Evolutionary conservation across 2,329 filamentous ascomycete species (phyloP).

Genomic region (Arthrobotrys pseudoclavata): DNA sequence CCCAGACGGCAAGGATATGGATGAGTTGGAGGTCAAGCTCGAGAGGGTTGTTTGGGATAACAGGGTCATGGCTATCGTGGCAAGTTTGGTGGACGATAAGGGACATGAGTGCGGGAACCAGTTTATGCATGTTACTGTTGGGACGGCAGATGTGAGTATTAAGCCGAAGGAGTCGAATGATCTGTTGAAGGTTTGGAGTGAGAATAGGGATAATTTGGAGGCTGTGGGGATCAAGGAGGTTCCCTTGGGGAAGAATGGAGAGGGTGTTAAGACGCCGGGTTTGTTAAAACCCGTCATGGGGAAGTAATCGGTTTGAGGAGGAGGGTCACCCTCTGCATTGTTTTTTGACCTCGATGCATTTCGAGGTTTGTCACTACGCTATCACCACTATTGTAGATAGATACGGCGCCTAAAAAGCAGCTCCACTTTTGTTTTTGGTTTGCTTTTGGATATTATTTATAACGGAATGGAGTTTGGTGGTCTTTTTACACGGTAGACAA

Average conservation of each 20-base stretch:
- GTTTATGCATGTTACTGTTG: constrained; percentile 89
- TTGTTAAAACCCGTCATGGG: constrained; percentile 37
- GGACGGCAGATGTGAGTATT: constrained; percentile 79
- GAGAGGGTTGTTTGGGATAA: constrained; percentile 84
- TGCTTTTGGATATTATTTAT: constrained; percentile 2
- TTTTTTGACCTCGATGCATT: no score
- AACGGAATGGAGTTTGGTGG: constrained; percentile 28
- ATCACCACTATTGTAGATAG: constrained; percentile 30
- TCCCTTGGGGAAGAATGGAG: constrained; percentile 46
- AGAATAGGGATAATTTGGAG: constrained; percentile 25
- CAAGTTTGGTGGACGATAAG: constrained; percentile 68
- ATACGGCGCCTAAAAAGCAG: constrained; percentile 1
- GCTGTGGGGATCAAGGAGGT: constrained; percentile 47
- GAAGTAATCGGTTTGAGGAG: constrained; percentile 18
- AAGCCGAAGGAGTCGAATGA: constrained; percentile 97
- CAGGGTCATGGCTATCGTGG: constrained; percentile 89
- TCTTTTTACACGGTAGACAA: constrained; percentile 1
- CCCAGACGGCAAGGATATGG: constrained; percentile 66
- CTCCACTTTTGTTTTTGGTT: constrained; percentile 14
- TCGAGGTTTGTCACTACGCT: no score
- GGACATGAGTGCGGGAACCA: constrained; percentile 80
- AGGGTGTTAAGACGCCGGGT: constrained; percentile 33
- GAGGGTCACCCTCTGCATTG: neutral
- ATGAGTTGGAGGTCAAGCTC: constrained; percentile 75
- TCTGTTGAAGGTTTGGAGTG: constrained; percentile 78